Evolutionary conservation across 768 basidiomycete genomes (phyloP).

Genomic region (Collybia nuda): DNA sequence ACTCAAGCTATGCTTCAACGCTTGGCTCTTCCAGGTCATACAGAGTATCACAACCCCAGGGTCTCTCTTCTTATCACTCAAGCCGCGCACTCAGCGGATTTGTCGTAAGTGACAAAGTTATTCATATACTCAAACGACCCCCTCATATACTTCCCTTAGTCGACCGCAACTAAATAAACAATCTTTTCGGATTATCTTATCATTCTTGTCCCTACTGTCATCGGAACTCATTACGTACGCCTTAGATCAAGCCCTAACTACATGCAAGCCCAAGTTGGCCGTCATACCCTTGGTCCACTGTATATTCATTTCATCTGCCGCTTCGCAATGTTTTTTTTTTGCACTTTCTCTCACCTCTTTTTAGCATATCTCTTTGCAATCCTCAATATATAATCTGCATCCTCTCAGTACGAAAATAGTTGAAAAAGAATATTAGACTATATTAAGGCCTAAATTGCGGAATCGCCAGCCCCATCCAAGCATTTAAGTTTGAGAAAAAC

Average conservation of each 20-base stretch:
- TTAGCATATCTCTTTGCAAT: conserved; percentile 26
- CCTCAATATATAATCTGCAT: conserved; percentile 28
- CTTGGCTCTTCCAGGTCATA: conserved; percentile 66
- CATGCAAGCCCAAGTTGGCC: conserved; percentile 31
- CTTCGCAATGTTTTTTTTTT: conserved; percentile 34
- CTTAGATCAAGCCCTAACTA: conserved; percentile 19
- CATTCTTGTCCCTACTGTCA: conserved; percentile 16
- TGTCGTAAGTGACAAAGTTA: conserved; percentile 46
- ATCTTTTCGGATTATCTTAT: conserved; percentile 14
- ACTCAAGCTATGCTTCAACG: conserved; percentile 50
- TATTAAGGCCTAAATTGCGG: conserved; percentile 28
- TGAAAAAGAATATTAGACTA: no score
- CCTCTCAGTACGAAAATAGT: background rate
- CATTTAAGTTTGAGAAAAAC: conserved; percentile 50
- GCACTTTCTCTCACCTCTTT: conserved; percentile 21
- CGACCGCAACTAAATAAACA: conserved; percentile 39
- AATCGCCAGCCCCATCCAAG: conserved; percentile 48
- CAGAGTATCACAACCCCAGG: conserved; percentile 66
- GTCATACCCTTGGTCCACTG: conserved; percentile 39
- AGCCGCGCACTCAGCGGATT: conserved; percentile 73
- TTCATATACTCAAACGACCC: conserved; percentile 2
- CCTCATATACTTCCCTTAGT: conserved; percentile 27
- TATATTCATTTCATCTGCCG: conserved; percentile 33
- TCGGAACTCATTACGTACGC: conserved; percentile 16
- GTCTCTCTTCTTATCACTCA: conserved; percentile 72